phyloP scores from a whole-genome alignment of 2,329 filamentous ascomycete species.

The Talaromyces verruculosus region DNA sequence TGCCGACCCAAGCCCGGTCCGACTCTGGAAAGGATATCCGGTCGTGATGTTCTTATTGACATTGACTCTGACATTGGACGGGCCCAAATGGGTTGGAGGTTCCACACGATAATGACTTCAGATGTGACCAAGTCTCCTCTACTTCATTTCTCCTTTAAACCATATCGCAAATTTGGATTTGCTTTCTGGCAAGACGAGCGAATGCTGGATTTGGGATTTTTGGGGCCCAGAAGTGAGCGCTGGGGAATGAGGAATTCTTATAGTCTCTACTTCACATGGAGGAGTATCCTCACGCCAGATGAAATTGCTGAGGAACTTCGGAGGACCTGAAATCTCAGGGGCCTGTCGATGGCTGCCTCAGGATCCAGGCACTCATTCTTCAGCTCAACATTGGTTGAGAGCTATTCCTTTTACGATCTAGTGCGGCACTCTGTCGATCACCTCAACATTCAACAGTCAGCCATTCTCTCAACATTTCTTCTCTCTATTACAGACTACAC shows the following conservation, averaged over 20 bases:
- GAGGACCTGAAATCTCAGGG: background rate
- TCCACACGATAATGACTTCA: background rate
- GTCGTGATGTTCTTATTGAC: background rate
- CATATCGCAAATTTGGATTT: background rate
- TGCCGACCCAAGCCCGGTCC: background rate
- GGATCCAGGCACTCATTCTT: background rate
- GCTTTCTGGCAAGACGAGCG: constrained; percentile 1
- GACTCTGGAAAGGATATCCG: background rate
- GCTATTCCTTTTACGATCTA: background rate
- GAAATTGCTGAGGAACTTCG: background rate
- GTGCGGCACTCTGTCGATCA: background rate
- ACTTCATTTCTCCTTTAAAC: background rate
- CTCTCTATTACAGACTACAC: background rate
- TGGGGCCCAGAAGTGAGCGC: background rate
- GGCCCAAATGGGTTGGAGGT: background rate
- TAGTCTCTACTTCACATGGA: background rate
- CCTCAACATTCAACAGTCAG: background rate
- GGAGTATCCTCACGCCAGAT: background rate
- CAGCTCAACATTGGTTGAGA: background rate
- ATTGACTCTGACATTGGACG: background rate
- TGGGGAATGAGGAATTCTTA: background rate
- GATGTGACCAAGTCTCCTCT: background rate
- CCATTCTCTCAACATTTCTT: background rate
- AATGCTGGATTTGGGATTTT: background rate
- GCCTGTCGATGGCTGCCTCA: background rate